Conservation (phyloP, 345 rosid species). For the Toxicodendron radicans region DNA sequence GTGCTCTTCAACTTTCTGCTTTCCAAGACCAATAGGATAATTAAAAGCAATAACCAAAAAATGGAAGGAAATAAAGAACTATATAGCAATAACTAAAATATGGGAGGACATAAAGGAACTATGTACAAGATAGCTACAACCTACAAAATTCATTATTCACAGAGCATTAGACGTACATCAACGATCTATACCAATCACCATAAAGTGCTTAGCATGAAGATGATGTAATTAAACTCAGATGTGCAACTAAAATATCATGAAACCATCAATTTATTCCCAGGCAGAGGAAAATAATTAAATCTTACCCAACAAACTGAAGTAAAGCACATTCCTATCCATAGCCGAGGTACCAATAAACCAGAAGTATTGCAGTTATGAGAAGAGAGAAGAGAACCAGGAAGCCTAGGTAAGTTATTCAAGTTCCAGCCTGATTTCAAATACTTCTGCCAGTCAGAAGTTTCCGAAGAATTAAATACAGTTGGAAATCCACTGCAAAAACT, state of each 20-base stretch:
- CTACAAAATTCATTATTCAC: not conserved
- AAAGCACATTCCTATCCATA: slow-evolving; percentile 72
- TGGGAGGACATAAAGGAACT: slow-evolving; percentile 3
- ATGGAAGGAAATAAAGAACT: not conserved
- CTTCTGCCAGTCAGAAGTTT: slow-evolving; percentile 26
- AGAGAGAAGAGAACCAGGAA: slow-evolving; percentile 67
- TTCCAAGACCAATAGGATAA: slow-evolving; percentile 26
- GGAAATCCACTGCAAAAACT: slow-evolving; percentile 80
- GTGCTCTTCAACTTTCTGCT: slow-evolving; percentile 71
- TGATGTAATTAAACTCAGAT: slow-evolving; percentile 13
- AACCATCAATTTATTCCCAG: not conserved
- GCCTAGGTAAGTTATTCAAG: slow-evolving; percentile 58
- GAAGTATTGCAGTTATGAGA: slow-evolving; percentile 47
- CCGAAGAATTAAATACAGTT: slow-evolving; percentile 20
- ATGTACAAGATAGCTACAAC: slow-evolving; percentile 8
- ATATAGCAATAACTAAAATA: not conserved
- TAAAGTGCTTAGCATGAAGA: not conserved
- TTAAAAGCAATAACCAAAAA: slow-evolving; percentile 7
- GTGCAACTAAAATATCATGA: not conserved
- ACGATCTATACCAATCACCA: slow-evolving; percentile 5
- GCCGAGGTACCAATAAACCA: slow-evolving; percentile 45
- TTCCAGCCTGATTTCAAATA: slow-evolving; percentile 67
- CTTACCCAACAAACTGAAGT: slow-evolving; percentile 71
- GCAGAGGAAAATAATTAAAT: slow-evolving; percentile 4
- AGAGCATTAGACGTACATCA: not conserved